Conservation (phyloP, 306 rosid genomes). For the Cicer pinnatifidum region DNA sequence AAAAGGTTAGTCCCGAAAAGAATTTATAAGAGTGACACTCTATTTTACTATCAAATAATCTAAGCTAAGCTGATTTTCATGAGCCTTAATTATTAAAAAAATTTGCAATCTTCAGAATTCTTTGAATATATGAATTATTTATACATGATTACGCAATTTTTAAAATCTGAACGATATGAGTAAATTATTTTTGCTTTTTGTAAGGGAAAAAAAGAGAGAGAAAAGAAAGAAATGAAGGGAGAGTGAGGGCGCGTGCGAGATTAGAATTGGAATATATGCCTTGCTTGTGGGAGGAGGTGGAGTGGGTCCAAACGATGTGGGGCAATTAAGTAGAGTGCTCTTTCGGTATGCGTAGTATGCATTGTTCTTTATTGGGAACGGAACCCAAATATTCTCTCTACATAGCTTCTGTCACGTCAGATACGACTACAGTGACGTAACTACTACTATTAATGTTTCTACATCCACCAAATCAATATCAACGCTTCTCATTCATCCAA, state of each 20-base stretch:
- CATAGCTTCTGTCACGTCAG: conserved; percentile 62
- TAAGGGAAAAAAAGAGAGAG: too few relatives aligned
- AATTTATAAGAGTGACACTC: too few relatives aligned
- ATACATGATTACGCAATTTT: too few relatives aligned
- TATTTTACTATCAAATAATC: too few relatives aligned
- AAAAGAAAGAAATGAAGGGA: conserved; percentile 19
- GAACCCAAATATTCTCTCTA: conserved; percentile 78
- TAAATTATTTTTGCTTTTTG: too few relatives aligned
- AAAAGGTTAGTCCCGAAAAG: too few relatives aligned
- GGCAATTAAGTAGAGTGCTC: conserved; percentile 75
- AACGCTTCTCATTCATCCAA: conserved; percentile 39
- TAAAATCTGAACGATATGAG: too few relatives aligned
- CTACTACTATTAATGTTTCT: neutral
- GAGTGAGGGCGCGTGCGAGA: conserved; percentile 33
- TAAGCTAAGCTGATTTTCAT: too few relatives aligned
- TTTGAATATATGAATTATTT: too few relatives aligned
- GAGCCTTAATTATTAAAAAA: too few relatives aligned
- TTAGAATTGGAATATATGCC: conserved; percentile 65
- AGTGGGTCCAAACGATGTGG: conserved; percentile 55
- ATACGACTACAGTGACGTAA: conserved; percentile 42
- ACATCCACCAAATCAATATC: conserved; percentile 39
- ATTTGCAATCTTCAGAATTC: too few relatives aligned
- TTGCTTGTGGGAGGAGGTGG: conserved; percentile 84
- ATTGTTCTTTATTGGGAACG: conserved; percentile 75
- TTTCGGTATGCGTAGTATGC: conserved; percentile 59